A percentile compares a stretch with the other conserved stretches of the same genome.
Conservation (phyloP, 371 early-diverging fungal genomes). For the Apophysomyces elegans region DNA sequence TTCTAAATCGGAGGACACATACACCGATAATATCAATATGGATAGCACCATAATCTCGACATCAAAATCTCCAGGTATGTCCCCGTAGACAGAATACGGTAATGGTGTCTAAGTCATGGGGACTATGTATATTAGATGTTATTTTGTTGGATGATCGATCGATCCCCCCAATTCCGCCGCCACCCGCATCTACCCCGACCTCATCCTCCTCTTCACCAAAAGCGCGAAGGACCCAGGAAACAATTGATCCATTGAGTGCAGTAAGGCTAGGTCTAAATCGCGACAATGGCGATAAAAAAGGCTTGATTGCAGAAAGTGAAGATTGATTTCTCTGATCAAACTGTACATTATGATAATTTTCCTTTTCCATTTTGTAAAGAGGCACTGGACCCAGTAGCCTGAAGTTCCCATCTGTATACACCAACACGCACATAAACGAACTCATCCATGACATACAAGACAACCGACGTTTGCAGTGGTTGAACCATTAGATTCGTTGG, state of each 20-base stretch:
- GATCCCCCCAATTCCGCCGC: conserved; percentile 8
- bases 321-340: conserved; percentile 4
- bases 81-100: background rate
- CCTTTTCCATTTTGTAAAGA: background rate
- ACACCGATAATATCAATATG: conserved; percentile 2
- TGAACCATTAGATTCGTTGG: background rate
- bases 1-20: background rate
- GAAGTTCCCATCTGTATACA: conserved; percentile 11
- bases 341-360: conserved; percentile 9
- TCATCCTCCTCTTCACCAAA: conserved; percentile 6
- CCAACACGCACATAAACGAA: conserved; percentile 8
- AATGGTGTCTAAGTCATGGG: background rate
- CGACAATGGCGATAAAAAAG: conserved; percentile 8
- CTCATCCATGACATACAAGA: background rate
- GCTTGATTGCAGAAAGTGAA: background rate
- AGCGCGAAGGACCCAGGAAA: conserved; percentile 10
- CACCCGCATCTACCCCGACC: background rate
- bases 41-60: conserved; percentile 6
- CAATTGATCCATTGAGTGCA: conserved; percentile 15
- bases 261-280: conserved; percentile 12
- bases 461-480: background rate
- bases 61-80: conserved; percentile 8
- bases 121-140: background rate
- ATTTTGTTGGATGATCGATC: conserved; percentile 4
- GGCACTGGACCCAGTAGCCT: conserved; percentile 7